Percentiles rank a stretch among this genome's conserved stretches.
Evolutionary conservation across 1,284 basidiomycete species (phyloP).

Genomic region (Hypsizygus ulmarius): DNA sequence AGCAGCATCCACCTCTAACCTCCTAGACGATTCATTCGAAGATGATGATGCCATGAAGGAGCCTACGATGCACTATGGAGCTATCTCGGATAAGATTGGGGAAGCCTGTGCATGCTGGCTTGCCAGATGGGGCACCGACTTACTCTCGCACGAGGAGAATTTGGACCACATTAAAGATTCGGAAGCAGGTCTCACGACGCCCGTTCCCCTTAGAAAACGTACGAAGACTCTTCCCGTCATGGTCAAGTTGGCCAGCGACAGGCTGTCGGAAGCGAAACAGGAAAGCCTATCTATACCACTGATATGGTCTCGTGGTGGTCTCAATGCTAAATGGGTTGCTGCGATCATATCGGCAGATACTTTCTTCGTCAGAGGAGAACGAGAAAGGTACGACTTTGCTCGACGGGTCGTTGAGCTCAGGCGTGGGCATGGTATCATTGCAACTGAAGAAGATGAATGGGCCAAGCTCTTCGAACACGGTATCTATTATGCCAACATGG

Average conservation of each 20-base stretch:
- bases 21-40: slow-evolving; percentile 17
- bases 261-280: neutral
- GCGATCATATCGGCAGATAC: slow-evolving; percentile 77
- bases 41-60: slow-evolving; percentile 19
- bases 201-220: slow-evolving; percentile 20
- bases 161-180: slow-evolving; percentile 18
- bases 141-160: slow-evolving; percentile 66
- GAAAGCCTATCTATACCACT: slow-evolving; percentile 34
- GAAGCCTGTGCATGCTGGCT: slow-evolving; percentile 90
- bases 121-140: slow-evolving; percentile 79
- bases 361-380: slow-evolving; percentile 79
- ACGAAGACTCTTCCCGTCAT: slow-evolving; percentile 24
- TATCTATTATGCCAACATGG: slow-evolving; percentile 91
- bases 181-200: slow-evolving; percentile 2
- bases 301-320: slow-evolving; percentile 70
- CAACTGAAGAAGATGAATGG: slow-evolving; percentile 66
- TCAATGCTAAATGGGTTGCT: slow-evolving; percentile 71
- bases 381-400: slow-evolving; percentile 79
- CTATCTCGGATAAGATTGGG: slow-evolving; percentile 85
- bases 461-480: slow-evolving; percentile 72
- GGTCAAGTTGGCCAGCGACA: slow-evolving; percentile 1
- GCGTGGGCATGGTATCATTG: slow-evolving; percentile 42
- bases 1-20: slow-evolving; percentile 16
- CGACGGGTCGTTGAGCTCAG: slow-evolving; percentile 74
- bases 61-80: slow-evolving; percentile 68